Evolutionary conservation across 306 rosid species (phyloP).

Genomic region (Carpinus fangiana): DNA sequence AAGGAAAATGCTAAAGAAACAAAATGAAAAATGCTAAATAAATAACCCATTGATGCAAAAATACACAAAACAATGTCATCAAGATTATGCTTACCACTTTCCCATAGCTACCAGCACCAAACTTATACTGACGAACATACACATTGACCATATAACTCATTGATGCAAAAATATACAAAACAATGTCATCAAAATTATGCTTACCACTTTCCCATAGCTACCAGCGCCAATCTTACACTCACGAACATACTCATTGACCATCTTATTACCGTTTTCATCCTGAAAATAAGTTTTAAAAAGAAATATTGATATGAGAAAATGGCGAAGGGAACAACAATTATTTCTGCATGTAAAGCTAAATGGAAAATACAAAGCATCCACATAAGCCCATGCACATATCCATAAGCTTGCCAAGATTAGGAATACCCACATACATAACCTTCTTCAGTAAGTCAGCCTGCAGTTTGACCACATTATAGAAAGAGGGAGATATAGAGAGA

Average conservation of each 20-base stretch:
- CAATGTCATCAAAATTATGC: slow-evolving; percentile 25
- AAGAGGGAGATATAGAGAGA: not conserved
- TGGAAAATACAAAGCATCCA: slow-evolving; percentile 21
- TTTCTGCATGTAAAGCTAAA: not conserved
- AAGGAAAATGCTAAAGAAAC: slow-evolving; percentile 28
- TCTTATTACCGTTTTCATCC: slow-evolving; percentile 94
- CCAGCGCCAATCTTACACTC: slow-evolving; percentile 93
- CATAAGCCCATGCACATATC: not conserved
- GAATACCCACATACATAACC: not conserved
- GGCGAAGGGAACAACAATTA: slow-evolving; percentile 8
- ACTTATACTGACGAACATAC: slow-evolving; percentile 83
- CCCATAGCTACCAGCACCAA: slow-evolving; percentile 98
- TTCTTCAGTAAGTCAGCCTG: not conserved
- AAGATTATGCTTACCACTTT: slow-evolving; percentile 76
- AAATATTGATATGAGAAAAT: slow-evolving; percentile 16
- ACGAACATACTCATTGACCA: slow-evolving; percentile 89
- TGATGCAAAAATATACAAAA: slow-evolving; percentile 11
- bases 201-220: slow-evolving; percentile 99
- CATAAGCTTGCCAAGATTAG: not conserved
- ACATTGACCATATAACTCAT: slow-evolving; percentile 61
- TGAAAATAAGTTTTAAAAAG: slow-evolving; percentile 31
- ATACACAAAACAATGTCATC: slow-evolving; percentile 18
- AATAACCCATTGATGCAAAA: slow-evolving; percentile 5
- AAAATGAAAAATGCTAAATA: not conserved
- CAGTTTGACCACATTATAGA: slow-evolving; percentile 6